Base-by-base conservation (phyloP, 1,139 yeast genomes). In the Citeromyces hawaiiensis region DNA sequence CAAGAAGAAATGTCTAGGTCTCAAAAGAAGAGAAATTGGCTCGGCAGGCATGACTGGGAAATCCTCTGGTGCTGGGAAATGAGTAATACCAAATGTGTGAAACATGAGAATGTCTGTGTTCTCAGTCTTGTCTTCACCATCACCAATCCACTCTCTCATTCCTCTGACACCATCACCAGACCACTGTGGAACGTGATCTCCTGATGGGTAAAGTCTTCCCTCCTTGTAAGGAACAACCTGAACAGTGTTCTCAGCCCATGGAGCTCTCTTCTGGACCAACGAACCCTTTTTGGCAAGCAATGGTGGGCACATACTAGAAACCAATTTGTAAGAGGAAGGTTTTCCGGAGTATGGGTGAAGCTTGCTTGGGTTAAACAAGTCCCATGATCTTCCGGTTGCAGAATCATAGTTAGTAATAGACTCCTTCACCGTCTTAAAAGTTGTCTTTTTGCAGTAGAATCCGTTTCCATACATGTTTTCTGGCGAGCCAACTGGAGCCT, bases 31-130 rank as follows among this genome's bases (percentile, higher is more conserved):
- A 45, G 79, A 75, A 52, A 80, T 76, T 51, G 83, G 80, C 61
- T 82, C 94, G 34, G 87, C 80, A 39, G 93, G 93, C 93, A 82
- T 82, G 48, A 83, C 74, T 44, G 93, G 91, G 78, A 81, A 83
- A 61, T 82, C 94, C 64, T 82, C 93, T 45, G 93, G 91, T 10
- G 88, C 77, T 45, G 94, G 94, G 72, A 81, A 78, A 55, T 82
- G 94, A 36, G 91, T 78, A 48, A 82, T 72, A 53, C 93, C 93
- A 55, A 82, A 82, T 31, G 88, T 81, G 59, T 81, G 91, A 76
- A 77, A 83, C 51, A 77, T 61, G 39, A 81, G 68, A 47, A 81
- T 69, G 55, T 81, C 88, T 35, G 82, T 75, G 60, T 81, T 70
- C 50, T 77, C 83, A 52, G 81, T 63, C 16, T 58, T 57, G 39